Base-by-base conservation (phyloP, 345 rosid genomes). In the Gossypium raimondii region DNA sequence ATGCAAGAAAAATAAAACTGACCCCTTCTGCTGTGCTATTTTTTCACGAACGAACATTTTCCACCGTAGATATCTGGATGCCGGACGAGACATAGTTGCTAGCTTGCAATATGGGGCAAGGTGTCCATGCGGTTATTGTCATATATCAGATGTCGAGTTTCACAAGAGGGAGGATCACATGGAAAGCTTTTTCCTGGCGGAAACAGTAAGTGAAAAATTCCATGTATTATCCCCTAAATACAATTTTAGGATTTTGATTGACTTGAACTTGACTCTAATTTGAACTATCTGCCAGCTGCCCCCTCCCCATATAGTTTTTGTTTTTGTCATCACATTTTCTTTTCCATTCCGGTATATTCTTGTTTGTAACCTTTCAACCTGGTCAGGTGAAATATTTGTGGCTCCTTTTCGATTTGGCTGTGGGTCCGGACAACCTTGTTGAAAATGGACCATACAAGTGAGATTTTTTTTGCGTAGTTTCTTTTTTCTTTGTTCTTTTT, bases 171-270 rank as follows among this genome's bases (percentile, higher is more conserved):
- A 91, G 81, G 97, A 94, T 78, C 98, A 93, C 80, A 94, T 94
- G 98, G 98, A 94, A 82, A 94, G 98, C 85, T 94, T 94, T 84
- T 94, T 94, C 88, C 93, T 94, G 12, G 98, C 98, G n/a, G 98
- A 94, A 92, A 94, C 98, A 9, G 98, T 94, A 76, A 81, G 97
- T 41, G 76, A 41, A n/a, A 70, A 16, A 73, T 72, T 68, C 51
- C 73, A 4, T 51, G 73, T 50, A 16, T 68, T 62, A 22, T 67
- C 17, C 27, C 43, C 56, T n/a, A 51, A 11, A 25, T 51, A 17
- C 56, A 11, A 47, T 13, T 67, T 67, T 7, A 47, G 34, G 20
- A 13, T 47, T 34, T 62, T 0, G n/a, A 7, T 61, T 29, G n/a
- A 18, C 34, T 60, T 27, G 43, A 61, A 27, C n/a, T 12, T 29